phyloP scores from a whole-genome alignment of 2,329 filamentous ascomycete genomes.

The Thelonectria blattea region DNA sequence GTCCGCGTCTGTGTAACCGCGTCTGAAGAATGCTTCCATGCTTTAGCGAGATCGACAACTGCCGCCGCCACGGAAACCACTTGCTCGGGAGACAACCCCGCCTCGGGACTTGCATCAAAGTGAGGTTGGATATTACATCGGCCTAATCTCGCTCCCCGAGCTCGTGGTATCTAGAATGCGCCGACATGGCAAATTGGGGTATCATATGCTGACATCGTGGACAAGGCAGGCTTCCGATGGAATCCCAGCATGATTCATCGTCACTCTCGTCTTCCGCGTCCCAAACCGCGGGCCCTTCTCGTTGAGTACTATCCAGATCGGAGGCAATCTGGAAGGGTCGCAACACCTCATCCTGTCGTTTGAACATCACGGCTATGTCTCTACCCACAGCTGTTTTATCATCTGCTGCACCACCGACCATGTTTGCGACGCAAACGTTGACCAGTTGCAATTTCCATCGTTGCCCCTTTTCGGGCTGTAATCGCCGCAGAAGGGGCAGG shows the following conservation, averaged over 20 bases:
- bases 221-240: constrained; percentile 44
- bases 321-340: constrained; percentile 65
- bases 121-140: not conserved
- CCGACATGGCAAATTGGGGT: constrained; percentile 63
- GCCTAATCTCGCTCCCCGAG: constrained; percentile 33
- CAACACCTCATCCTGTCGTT: constrained; percentile 71
- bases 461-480: constrained; percentile 70
- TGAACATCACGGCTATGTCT: constrained; percentile 86
- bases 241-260: constrained; percentile 40
- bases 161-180: constrained; percentile 54
- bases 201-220: constrained; percentile 59
- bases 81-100: not conserved
- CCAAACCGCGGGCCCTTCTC: constrained; percentile 37
- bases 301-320: constrained; percentile 43
- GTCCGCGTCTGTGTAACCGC: constrained; percentile 18
- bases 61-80: not conserved
- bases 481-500: constrained; percentile 73
- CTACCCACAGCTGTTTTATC: constrained; percentile 64
- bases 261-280: constrained; percentile 28
- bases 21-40: constrained; percentile 3
- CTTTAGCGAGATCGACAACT: constrained; percentile 16
- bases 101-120: not conserved
- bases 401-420: constrained; percentile 65
- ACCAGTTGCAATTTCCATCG: constrained; percentile 82
- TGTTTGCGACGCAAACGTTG: constrained; percentile 88